Evolutionary conservation across 2,329 filamentous ascomycete species (phyloP).

Genomic region (Coniochaeta prunicola): DNA sequence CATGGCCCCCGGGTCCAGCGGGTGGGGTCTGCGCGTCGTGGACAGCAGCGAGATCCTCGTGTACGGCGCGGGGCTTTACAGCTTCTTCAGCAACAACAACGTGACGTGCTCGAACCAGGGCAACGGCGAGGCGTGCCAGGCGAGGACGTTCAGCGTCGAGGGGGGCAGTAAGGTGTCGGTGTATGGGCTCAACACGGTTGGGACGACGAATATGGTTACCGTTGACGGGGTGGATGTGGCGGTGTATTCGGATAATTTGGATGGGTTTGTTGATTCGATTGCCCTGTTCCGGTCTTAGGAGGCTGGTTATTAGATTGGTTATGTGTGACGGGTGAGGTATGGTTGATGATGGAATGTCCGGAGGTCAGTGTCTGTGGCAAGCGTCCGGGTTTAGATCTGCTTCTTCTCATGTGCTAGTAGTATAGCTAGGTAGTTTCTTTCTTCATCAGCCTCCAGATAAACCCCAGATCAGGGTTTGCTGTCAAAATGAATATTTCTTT

Average conservation of each 20-base stretch:
- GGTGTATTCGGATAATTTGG: slow-evolving; percentile 11
- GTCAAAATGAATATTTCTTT: too few relatives aligned
- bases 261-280: slow-evolving; percentile 15
- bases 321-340: not conserved
- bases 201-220: slow-evolving; percentile 29
- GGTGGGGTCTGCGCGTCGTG: slow-evolving; percentile 54
- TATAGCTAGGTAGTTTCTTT: not conserved
- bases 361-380: not conserved
- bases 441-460: not conserved
- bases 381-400: not conserved
- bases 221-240: slow-evolving; percentile 16
- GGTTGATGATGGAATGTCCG: not conserved
- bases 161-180: slow-evolving; percentile 27
- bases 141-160: slow-evolving; percentile 29
- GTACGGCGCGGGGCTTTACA: slow-evolving; percentile 56
- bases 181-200: slow-evolving; percentile 40
- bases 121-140: slow-evolving; percentile 30
- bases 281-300: slow-evolving; percentile 10
- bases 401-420: not conserved
- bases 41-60: slow-evolving; percentile 42
- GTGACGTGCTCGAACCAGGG: slow-evolving; percentile 25
- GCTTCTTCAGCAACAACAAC: slow-evolving; percentile 53
- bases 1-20: slow-evolving; percentile 37
- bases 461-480: not conserved
- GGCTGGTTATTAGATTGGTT: not conserved